Base-by-base conservation (phyloP, 2,329 filamentous ascomycete genomes). In the Penicillium expansum region DNA sequence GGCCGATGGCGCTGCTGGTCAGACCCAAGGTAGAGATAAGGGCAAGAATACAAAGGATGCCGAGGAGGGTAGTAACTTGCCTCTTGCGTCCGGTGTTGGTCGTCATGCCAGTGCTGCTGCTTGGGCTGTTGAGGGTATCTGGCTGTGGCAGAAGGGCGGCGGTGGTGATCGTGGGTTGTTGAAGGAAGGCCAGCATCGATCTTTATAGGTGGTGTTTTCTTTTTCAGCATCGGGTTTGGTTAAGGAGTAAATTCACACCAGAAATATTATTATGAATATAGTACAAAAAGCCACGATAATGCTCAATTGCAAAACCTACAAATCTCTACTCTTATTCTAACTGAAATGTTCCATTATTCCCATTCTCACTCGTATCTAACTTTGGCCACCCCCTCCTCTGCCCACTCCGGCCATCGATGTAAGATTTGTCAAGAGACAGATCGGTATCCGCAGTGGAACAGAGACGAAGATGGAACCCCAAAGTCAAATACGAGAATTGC, bases 41-140 rank as follows among this genome's bases (percentile, higher is more conserved):
- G 24, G 43, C 37, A 41, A 55, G 16, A 44, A 57, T 32, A 8
- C 47, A 8, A 48, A 56, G 35, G 50, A 48, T 14, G 24, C 20
- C 1, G 55, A 56, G 10, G 45, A 43, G 10, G 39, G 16, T 3
- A 22, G 22, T 22, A 22, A 22, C 11, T 11, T 52, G 44, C 62
- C 61, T 30, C 51, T 60, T 43, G 62, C 60, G 3, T 70, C 67
- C 6, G 66, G 71, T 6, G 66, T 76, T 58, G 74, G 75, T 6
- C 69, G 86, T 0, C 92, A 97, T 79, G 79, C 89, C 57, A 93
- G 91, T 56, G 91, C 90, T 48, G 85, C 86, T 67, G 88, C 89
- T 0, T 96, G 92, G 80, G 92, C 93, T 11, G 86, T 89, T 4
- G 93, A 97, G 73, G 92, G 92, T 1, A 77, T 97, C 16, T 97